These are phyloP conservation scores for Fusarium sp. DNA, from an alignment of 2,329 filamentous ascomycete genomes.

Conservation along the genomic window DNA sequence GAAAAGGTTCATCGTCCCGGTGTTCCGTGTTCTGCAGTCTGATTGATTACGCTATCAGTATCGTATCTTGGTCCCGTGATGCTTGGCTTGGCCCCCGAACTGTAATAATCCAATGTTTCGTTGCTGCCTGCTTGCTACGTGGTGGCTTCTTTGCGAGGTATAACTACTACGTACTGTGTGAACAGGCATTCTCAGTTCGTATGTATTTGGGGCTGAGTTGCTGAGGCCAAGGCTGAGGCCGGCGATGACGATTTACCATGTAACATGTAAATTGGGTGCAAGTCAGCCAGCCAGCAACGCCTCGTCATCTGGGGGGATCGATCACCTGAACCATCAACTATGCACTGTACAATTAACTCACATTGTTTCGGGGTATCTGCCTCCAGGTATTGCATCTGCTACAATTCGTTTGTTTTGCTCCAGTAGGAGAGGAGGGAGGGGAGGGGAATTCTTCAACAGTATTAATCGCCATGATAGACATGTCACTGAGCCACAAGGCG, in stretches of 20 bases:
- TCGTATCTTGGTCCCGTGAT: constrained; percentile 18
- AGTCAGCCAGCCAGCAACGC: constrained; percentile 28
- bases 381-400: neutral
- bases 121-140: constrained; percentile 2
- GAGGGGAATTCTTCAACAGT: neutral
- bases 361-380: no score
- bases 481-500: constrained; percentile 9
- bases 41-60: neutral
- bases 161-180: neutral
- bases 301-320: constrained; percentile 25
- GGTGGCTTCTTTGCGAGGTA: neutral
- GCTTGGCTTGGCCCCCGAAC: constrained; percentile 6
- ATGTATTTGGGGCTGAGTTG: constrained; percentile 19
- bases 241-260: constrained; percentile 11
- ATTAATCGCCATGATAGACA: constrained; percentile 1
- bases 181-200: neutral
- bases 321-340: no score
- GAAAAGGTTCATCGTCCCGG: neutral
- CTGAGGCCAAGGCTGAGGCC: constrained; percentile 1
- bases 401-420: neutral
- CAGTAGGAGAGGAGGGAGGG: neutral
- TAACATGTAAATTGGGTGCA: neutral
- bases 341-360: no score
- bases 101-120: constrained; percentile 16
- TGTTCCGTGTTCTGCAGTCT: neutral